Evolutionary conservation across 352 stramenopile species (phyloP).

Genomic region (Globisporangium spinosum): DNA sequence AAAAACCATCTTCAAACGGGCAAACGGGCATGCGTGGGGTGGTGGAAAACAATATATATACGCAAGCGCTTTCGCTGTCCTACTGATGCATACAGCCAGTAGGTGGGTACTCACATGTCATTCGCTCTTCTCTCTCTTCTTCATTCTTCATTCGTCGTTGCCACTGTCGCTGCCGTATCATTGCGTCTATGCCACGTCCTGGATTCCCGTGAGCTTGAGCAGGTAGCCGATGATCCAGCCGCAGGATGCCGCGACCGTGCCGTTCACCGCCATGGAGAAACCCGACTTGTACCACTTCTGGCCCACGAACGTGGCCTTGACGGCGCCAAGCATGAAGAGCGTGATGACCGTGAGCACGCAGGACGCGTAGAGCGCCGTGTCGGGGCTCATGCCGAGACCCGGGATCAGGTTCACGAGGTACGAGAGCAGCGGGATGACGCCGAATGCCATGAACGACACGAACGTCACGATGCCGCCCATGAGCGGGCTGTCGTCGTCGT

Average conservation of each 20-base stretch:
- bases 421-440: slow-evolving; percentile 90
- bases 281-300: slow-evolving; percentile 71
- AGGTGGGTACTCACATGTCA: slow-evolving; percentile 1
- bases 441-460: slow-evolving; percentile 88
- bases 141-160: neutral
- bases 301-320: slow-evolving; percentile 88
- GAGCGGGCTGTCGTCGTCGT: slow-evolving; percentile 88
- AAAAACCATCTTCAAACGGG: neutral
- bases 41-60: slow-evolving; percentile 10
- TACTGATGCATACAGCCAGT: neutral
- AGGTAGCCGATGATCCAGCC: slow-evolving; percentile 83
- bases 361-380: slow-evolving; percentile 88
- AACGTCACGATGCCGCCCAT: slow-evolving; percentile 89
- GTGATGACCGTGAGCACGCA: slow-evolving; percentile 92
- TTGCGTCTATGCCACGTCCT: slow-evolving; percentile 53
- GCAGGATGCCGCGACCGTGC: slow-evolving; percentile 60
- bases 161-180: neutral
- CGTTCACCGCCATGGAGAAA: slow-evolving; percentile 75
- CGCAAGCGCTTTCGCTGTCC: slow-evolving; percentile 1
- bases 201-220: slow-evolving; percentile 76
- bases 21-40: neutral
- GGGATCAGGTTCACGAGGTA: slow-evolving; percentile 90
- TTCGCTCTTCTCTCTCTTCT: neutral
- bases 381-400: slow-evolving; percentile 47
- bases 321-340: slow-evolving; percentile 91